Evolutionary conservation across 805 yeast genomes (phyloP).

Genomic region (Saturnispora halmiae): DNA sequence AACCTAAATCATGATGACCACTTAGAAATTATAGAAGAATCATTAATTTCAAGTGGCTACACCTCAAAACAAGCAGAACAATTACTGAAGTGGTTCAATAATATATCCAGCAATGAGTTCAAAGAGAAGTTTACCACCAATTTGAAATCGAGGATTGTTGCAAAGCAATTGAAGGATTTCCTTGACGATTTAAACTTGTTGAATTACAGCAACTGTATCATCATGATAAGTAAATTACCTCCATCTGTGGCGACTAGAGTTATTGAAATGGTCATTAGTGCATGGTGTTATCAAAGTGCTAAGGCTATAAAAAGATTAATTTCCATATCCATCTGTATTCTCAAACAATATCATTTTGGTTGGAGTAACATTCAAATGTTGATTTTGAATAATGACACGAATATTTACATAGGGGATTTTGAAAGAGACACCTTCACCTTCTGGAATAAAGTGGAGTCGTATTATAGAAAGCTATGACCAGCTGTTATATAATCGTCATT

Average conservation of each 20-base stretch:
- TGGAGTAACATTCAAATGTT: conserved; percentile 29
- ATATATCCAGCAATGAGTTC: conserved; percentile 19
- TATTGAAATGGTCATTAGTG: conserved; percentile 21
- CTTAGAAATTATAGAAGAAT: background rate
- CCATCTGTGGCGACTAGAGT: conserved; percentile 11
- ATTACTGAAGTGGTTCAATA: conserved; percentile 20
- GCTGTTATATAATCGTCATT: no score
- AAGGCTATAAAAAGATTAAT: conserved; percentile 18
- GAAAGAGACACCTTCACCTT: conserved; percentile 22
- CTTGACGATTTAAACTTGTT: conserved; percentile 22
- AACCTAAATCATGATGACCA: no score
- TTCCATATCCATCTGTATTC: conserved; percentile 32
- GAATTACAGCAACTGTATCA: conserved; percentile 15
- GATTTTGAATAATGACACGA: conserved; percentile 15
- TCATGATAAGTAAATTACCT: conserved; percentile 13
- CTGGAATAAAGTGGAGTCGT: conserved; percentile 23
- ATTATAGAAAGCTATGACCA: conserved; percentile 22
- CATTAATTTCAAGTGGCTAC: conserved; percentile 1
- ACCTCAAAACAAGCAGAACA: conserved; percentile 6
- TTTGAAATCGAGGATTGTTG: conserved; percentile 14
- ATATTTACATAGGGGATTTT: conserved; percentile 13
- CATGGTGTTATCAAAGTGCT: conserved; percentile 14
- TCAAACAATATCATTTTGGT: conserved; percentile 45
- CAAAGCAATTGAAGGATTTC: conserved; percentile 19
- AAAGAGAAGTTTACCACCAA: conserved; percentile 19